Base-by-base conservation (phyloP, 2,329 filamentous ascomycete genomes). In the Talaromyces atroroseus region DNA sequence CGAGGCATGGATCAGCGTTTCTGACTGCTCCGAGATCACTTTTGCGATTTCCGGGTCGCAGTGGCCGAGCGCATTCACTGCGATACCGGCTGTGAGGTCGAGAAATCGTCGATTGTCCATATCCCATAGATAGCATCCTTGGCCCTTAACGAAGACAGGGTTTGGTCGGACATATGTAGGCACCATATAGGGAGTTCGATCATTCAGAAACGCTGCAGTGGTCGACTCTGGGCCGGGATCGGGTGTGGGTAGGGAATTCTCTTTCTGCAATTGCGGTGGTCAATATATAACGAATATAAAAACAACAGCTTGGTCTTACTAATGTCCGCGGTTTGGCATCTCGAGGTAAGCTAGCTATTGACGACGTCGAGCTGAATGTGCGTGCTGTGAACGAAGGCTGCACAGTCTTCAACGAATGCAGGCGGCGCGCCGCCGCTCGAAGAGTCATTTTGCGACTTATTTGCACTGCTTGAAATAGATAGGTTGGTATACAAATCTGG, bases 21-120 rank as follows among this genome's bases (percentile, higher is more conserved):
- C 79, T 29, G 86, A 80, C 81, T 95, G 90, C 63, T 95, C 82
- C 11, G 86, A 81, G 60, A 97, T 78, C 51, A 96, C 79, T 67
- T 83, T 80, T 49, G 84, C 79, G 63, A 96, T 83, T 65, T 88
- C 89, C 4, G 86, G 80, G 66, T 99, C 91, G 68, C 89, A 91
- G 70, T 99, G 94, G 10, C 94, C 94, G 34, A 99, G 80, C 21
- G 88, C 85, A 74, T 92, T 96, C 69, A 99, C 94, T 16, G 94
- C 94, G 69, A 99, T 99, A 49, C 94, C 94, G 10, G 92, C 88
- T 1, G 94, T 97, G 66, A 99, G 90, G 74, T 99, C 94, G 29
- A 99, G 81, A 71, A 96, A 99, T 70, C 85, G 86, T 59, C 89
- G 80, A 69, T 94, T 89, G 76, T 96, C 91, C 38, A 92, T 76